Evolutionary conservation across 768 basidiomycete genomes (phyloP).

Genomic region (Antrodiella citrinella): DNA sequence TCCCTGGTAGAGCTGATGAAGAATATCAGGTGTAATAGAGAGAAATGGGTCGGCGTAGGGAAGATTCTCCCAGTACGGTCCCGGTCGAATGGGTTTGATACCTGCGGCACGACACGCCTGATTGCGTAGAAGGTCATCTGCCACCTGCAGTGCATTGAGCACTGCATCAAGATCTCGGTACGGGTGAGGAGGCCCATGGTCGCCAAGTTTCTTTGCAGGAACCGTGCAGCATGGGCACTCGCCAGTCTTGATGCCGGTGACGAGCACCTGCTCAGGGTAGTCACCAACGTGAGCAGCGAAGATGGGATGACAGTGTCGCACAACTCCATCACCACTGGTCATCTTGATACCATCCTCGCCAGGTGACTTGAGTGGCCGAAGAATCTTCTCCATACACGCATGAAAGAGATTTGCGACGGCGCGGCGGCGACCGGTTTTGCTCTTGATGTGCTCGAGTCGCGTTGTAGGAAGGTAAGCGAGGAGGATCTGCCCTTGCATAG

Average conservation of each 20-base stretch:
- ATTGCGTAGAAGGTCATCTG: no score
- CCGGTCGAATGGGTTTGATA: background rate
- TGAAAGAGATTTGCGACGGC: conserved; percentile 19
- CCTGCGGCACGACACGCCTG: background rate
- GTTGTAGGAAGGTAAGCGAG: conserved; percentile 20
- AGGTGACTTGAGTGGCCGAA: conserved; percentile 8
- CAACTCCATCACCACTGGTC: conserved; percentile 15
- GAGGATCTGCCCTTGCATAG: conserved; percentile 16
- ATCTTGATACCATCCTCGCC: conserved; percentile 12
- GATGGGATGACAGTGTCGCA: conserved; percentile 16
- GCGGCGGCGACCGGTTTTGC: conserved; percentile 13
- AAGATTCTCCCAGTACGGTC: conserved; percentile 8
- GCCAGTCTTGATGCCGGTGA: conserved; percentile 13
- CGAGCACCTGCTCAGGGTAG: conserved; percentile 20
- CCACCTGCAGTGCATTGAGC: background rate
- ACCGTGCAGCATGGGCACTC: conserved; percentile 12
- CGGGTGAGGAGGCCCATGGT: background rate
- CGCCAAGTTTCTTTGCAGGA: background rate
- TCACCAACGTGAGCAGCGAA: no score
- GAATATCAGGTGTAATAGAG: conserved; percentile 9
- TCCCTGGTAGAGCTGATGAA: no score
- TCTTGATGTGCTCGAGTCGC: conserved; percentile 11
- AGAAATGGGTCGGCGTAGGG: conserved; percentile 5
- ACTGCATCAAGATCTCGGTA: conserved; percentile 1
- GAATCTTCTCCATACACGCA: conserved; percentile 11